phyloP scores from a whole-genome alignment of 2,329 filamentous ascomycete species.

The Cladosporium sp. region DNA sequence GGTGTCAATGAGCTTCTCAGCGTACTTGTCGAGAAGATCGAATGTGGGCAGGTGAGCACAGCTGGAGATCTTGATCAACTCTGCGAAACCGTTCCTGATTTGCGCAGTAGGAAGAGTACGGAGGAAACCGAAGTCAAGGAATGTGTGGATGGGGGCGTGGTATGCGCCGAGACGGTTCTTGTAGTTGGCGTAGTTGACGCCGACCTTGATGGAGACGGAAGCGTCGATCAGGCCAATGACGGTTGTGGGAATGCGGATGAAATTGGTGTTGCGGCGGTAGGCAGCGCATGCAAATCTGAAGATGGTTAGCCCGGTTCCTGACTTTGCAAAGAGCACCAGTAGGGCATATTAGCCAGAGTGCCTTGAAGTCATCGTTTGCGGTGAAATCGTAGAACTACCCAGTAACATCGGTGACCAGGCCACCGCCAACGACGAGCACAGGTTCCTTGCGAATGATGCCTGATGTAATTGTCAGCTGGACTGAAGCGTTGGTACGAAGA shows the following conservation, averaged over 20 bases:
- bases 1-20: slow-evolving; percentile 65
- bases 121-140: slow-evolving; percentile 73
- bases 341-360: slow-evolving; percentile 50
- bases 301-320: slow-evolving; percentile 29
- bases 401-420: slow-evolving; percentile 71
- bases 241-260: slow-evolving; percentile 71
- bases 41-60: slow-evolving; percentile 68
- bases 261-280: slow-evolving; percentile 72
- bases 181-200: slow-evolving; percentile 73
- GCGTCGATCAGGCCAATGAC: slow-evolving; percentile 75
- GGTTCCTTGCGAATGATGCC: slow-evolving; percentile 52
- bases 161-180: slow-evolving; percentile 75
- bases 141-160: slow-evolving; percentile 70
- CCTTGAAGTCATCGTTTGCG: slow-evolving; percentile 48
- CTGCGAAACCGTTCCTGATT: slow-evolving; percentile 72
- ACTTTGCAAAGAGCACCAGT: slow-evolving; percentile 25
- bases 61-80: slow-evolving; percentile 74
- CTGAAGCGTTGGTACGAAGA: background rate
- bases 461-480: slow-evolving; percentile 16
- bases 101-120: slow-evolving; percentile 66
- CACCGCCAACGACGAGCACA: slow-evolving; percentile 66
- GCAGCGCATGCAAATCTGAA: slow-evolving; percentile 67
- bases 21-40: slow-evolving; percentile 67
- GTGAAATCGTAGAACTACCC: slow-evolving; percentile 56
- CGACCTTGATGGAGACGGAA: slow-evolving; percentile 75